Percentiles rank a stretch among this genome's conserved stretches.
phyloP scores from a whole-genome alignment of 2,329 filamentous ascomycete species.

The Peltaster fructicola region DNA sequence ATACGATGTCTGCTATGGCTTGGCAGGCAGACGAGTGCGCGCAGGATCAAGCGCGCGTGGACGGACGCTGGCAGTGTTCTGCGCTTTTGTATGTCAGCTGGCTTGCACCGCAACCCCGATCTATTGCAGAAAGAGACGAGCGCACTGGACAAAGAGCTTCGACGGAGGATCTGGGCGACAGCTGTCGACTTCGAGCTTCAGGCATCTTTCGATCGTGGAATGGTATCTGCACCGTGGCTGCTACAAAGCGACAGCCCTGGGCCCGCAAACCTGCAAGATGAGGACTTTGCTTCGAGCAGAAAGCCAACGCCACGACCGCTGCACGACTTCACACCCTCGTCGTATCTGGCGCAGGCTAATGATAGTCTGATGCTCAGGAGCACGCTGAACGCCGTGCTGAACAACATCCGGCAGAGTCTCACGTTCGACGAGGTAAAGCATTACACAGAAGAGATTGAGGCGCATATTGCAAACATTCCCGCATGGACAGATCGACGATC shows the following conservation, averaged over 20 bases:
- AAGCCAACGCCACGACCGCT: conserved; percentile 7
- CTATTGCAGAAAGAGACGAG: conserved; percentile 20
- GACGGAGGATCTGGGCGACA: conserved; percentile 39
- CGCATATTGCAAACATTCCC: conserved; percentile 12
- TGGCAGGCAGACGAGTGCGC: conserved; percentile 32
- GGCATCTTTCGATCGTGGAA: conserved; percentile 36
- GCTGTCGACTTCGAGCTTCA: conserved; percentile 40
- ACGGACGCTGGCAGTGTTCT: conserved; percentile 32
- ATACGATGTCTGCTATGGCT: conserved; percentile 33
- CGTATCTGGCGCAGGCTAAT: conserved; percentile 11
- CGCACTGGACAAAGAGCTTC: conserved; percentile 34
- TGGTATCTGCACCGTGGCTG: conserved; percentile 26
- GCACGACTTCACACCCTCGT: conserved; percentile 13
- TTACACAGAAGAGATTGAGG: conserved; percentile 17
- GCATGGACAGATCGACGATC: conserved; percentile 8
- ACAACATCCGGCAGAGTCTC: conserved; percentile 15
- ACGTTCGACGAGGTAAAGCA: conserved; percentile 16
- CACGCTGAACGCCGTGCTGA: conserved; percentile 14
- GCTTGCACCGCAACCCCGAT: conserved; percentile 33
- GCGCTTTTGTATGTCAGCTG: conserved; percentile 34
- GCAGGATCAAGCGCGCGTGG: conserved; percentile 38
- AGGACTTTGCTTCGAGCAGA: conserved; percentile 22
- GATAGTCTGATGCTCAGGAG: conserved; percentile 12
- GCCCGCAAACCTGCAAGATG: conserved; percentile 34
- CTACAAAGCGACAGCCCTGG: conserved; percentile 32